Evolutionary conservation across 148 eudicot species (phyloP).

Genomic region (Rhododendron ovatum): DNA sequence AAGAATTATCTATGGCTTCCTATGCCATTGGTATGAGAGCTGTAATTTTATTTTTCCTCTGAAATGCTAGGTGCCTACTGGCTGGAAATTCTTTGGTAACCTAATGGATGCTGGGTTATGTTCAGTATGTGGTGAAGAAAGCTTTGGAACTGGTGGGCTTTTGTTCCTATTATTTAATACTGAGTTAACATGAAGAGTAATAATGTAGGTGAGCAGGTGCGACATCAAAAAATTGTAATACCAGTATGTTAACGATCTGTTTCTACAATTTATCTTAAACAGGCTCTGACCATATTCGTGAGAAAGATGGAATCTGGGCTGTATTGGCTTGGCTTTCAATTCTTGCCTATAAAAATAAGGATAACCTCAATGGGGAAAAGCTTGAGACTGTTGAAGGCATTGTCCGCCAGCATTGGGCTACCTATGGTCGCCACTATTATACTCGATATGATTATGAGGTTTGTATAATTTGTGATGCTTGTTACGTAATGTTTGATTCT

Average conservation of each 20-base stretch:
- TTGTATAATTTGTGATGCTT: neutral
- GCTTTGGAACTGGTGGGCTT: conserved; percentile 89
- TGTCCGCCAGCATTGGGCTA: conserved; percentile 92
- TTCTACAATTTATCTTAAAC: neutral
- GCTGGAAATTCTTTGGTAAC: conserved; percentile 98
- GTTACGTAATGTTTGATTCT: neutral
- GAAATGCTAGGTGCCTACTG: conserved; percentile 76
- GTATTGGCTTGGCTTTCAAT: conserved; percentile 96
- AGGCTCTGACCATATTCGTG: conserved; percentile 97
- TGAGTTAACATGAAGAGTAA: neutral
- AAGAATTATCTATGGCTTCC: neutral
- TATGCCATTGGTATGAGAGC: neutral
- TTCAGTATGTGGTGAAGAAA: conserved; percentile 96
- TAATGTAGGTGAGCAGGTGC: neutral
- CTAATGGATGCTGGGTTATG: conserved; percentile 96
- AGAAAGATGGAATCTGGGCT: conserved; percentile 99
- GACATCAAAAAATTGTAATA: neutral
- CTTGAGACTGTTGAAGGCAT: conserved; percentile 93
- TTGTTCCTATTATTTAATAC: neutral
- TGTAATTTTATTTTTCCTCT: conserved; percentile 2
- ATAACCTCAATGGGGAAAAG: conserved; percentile 60
- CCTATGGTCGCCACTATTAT: conserved; percentile 92
- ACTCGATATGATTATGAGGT: conserved; percentile 97
- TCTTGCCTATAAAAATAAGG: conserved; percentile 75
- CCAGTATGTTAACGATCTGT: neutral